Evolutionary conservation across 805 yeast genomes (phyloP).

Genomic region (Nematodospora valgi): DNA sequence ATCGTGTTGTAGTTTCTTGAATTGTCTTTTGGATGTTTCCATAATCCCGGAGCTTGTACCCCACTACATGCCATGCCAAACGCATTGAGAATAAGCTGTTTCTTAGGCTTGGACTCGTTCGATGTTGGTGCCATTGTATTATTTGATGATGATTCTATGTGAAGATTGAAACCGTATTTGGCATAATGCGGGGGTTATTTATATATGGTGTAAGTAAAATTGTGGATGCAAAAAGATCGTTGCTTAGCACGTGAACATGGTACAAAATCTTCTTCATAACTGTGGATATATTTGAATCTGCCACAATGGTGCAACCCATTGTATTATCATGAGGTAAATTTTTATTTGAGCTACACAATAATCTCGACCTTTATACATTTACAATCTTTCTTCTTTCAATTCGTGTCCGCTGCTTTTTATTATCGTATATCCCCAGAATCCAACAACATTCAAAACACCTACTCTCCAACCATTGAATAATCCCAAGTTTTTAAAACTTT

Average conservation of each 20-base stretch:
- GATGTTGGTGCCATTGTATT: background rate
- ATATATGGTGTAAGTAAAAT: background rate
- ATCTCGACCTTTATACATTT: no score
- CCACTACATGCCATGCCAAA: conserved; percentile 31
- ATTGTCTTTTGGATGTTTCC: conserved; percentile 38
- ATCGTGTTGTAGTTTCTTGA: conserved; percentile 21
- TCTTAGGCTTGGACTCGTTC: background rate
- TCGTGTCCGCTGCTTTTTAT: conserved; percentile 48
- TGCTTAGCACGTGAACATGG: no score
- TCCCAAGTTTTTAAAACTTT: conserved; percentile 27
- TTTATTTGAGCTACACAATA: no score
- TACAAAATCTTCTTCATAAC: no score
- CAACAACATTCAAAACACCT: conserved; percentile 72
- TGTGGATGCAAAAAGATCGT: conserved; percentile 1
- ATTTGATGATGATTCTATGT: no score
- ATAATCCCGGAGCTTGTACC: conserved; percentile 24
- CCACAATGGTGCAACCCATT: no score
- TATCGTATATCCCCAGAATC: conserved; percentile 76
- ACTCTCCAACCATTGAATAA: conserved; percentile 90
- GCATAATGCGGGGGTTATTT: background rate
- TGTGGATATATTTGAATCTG: no score
- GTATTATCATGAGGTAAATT: no score
- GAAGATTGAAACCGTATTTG: no score
- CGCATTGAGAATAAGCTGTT: conserved; percentile 31
- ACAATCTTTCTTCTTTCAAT: conserved; percentile 29